Evolutionary conservation across 2,329 filamentous ascomycete genomes (phyloP), one percentile per base, ranked within the genome.

Genomic region (Fusarium sacchari): DNA sequence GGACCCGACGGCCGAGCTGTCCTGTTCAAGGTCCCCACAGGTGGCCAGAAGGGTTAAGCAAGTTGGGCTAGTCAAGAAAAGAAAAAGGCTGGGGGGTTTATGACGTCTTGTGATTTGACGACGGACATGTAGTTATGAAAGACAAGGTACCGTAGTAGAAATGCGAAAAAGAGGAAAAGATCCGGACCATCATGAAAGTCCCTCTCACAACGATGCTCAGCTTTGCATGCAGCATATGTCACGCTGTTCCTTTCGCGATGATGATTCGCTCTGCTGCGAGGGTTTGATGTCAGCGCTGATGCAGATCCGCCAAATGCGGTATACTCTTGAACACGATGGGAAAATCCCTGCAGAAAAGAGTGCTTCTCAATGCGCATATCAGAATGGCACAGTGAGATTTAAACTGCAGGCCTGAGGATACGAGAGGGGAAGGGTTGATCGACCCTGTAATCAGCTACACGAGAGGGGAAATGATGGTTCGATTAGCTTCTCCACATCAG

Each of bases 21-120:
- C 22, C 77, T 90, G 73, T 90, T 90, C 80, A 83, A 81, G 76
- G 89, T 90, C 60, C 88, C 88, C 12, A 90, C 88, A 10, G 88
- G 88, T 60, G 81, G 60, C 83, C 85, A 83, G 84, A 82, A 79
- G 66, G 61, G 64, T 60, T 76, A 66, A 34, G n/a, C 42, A 24
- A 18, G 42, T 15, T 24, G 18, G 24, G 20, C 26, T 30, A 22
- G 32, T 34, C 32, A 34, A 37, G 28, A 39, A 52, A 32, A 59
- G 44, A 26, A 15, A 60, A 26, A 30, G 60, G 42, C 37, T 52
- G 49, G 49, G 36, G 1, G 28, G 15, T 22, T 28, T 13, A 26
- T 28, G 43, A 61, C 46, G 44, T 58, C 60, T 49, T 50, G 60
- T 74, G 71, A 76, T 62, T 61, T 75, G 71, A 77, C 47, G 69